These are phyloP conservation scores for Bretschneidera sinensis DNA, from an alignment of 345 rosid species.

Conservation along the genomic window DNA sequence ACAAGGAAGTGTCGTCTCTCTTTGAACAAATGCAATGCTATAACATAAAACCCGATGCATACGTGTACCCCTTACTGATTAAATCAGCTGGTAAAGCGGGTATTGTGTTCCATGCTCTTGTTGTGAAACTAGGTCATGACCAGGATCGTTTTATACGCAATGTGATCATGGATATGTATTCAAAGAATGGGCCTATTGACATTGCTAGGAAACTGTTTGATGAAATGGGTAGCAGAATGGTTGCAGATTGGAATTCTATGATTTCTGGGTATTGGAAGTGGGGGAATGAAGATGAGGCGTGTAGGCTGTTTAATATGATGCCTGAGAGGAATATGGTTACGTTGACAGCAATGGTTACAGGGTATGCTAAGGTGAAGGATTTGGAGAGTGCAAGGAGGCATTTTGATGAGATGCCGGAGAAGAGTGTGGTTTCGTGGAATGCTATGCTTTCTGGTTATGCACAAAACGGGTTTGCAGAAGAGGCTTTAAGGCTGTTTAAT, in stretches of 20 bases:
- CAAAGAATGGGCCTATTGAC: slow-evolving; percentile 23
- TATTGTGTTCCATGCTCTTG: slow-evolving; percentile 28
- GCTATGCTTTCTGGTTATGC: slow-evolving; percentile 56
- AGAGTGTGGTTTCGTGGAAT: slow-evolving; percentile 47
- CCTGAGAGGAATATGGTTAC: slow-evolving; percentile 32
- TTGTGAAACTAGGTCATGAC: slow-evolving; percentile 29
- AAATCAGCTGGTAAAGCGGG: slow-evolving; percentile 30
- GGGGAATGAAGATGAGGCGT: slow-evolving; percentile 31
- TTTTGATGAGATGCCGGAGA: slow-evolving; percentile 42
- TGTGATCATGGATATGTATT: slow-evolving; percentile 31
- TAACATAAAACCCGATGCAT: slow-evolving; percentile 23
- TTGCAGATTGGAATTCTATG: slow-evolving; percentile 49
- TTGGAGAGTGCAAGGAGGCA: slow-evolving; percentile 36
- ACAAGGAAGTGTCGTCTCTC: slow-evolving; percentile 20
- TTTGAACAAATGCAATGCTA: slow-evolving; percentile 15
- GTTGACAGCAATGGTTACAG: slow-evolving; percentile 45
- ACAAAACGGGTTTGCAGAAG: slow-evolving; percentile 36
- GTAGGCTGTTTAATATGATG: slow-evolving; percentile 31
- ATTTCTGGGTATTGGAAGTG: slow-evolving; percentile 43
- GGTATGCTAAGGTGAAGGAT: slow-evolving; percentile 31
- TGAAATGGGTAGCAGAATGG: slow-evolving; percentile 39
- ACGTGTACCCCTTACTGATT: slow-evolving; percentile 30
- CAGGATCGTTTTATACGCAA: slow-evolving; percentile 31
- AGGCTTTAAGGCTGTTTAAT: slow-evolving; percentile 38
- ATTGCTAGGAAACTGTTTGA: slow-evolving; percentile 48